A percentile compares a stretch with the other conserved stretches of the same genome.
phyloP scores from a whole-genome alignment of 257 asterid species.

The Solanum arcanum region DNA sequence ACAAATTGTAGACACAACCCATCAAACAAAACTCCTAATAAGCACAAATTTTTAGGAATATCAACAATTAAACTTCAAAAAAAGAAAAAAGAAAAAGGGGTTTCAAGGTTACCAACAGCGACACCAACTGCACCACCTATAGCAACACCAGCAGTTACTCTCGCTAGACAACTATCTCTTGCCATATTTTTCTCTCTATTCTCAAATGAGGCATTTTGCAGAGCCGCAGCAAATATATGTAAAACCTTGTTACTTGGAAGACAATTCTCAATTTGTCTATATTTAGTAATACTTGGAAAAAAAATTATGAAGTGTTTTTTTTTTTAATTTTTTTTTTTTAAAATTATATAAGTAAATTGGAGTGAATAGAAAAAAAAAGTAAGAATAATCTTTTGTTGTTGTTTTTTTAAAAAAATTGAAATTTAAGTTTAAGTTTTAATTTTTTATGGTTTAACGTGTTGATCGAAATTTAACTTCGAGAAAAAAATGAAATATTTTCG shows the following conservation, averaged over 20 bases:
- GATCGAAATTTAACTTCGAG: background rate
- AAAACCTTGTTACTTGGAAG: background rate
- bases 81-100: background rate
- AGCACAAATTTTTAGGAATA: background rate
- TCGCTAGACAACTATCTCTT: constrained; percentile 62
- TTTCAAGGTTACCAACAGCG: constrained; percentile 49
- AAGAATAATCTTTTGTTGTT: background rate
- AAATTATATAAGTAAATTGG: background rate
- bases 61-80: background rate
- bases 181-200: constrained; percentile 28
- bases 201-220: background rate
- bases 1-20: background rate
- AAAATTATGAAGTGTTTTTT: too few species aligned
- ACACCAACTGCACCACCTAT: constrained; percentile 86
- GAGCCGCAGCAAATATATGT: background rate
- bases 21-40: background rate
- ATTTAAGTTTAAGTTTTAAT: too few species aligned
- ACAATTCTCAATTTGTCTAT: background rate
- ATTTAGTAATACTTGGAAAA: too few species aligned
- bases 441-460: too few species aligned
- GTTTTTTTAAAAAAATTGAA: too few species aligned
- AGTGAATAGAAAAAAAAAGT: too few species aligned
- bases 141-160: constrained; percentile 57
- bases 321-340: too few species aligned
- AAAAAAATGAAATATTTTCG: too few species aligned